Conservation (phyloP, 2,329 filamentous ascomycete species). For the Monosporascus sp. region DNA sequence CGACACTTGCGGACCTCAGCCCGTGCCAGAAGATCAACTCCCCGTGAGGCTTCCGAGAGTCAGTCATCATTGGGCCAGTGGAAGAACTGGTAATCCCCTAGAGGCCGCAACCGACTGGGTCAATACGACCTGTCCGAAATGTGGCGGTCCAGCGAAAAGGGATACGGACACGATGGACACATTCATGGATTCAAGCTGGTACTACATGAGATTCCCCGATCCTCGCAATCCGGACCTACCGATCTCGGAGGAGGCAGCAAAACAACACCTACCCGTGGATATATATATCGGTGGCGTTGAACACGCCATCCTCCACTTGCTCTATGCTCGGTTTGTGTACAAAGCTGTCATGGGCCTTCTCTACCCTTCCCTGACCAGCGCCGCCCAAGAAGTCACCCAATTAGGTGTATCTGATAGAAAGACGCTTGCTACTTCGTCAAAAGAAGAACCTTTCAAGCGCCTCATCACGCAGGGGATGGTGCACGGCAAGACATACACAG, state of each 20-base stretch:
- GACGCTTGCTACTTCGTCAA: slow-evolving; percentile 25
- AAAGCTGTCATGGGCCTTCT: slow-evolving; percentile 68
- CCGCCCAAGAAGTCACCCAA: slow-evolving; percentile 13
- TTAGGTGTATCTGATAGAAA: not conserved
- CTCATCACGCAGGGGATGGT: slow-evolving; percentile 91
- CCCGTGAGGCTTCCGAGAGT: slow-evolving; percentile 72
- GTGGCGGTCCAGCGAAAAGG: slow-evolving; percentile 63
- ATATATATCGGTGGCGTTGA: slow-evolving; percentile 88
- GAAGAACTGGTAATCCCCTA: slow-evolving; percentile 71
- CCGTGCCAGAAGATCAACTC: slow-evolving; percentile 70
- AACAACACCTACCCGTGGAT: slow-evolving; percentile 66
- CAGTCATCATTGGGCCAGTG: slow-evolving; percentile 61
- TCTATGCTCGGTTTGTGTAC: slow-evolving; percentile 86
- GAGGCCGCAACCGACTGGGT: slow-evolving; percentile 69
- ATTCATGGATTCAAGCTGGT: slow-evolving; percentile 94
- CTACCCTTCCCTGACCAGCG: slow-evolving; percentile 33
- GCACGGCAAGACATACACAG: slow-evolving; percentile 76
- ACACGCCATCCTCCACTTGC: slow-evolving; percentile 83
- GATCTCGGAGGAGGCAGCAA: slow-evolving; percentile 56
- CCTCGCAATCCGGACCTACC: slow-evolving; percentile 57
- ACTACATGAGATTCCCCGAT: slow-evolving; percentile 77
- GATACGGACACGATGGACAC: slow-evolving; percentile 97
- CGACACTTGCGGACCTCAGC: slow-evolving; percentile 67
- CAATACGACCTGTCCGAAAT: slow-evolving; percentile 71
- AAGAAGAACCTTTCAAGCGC: slow-evolving; percentile 69